Base-by-base conservation (phyloP, 768 basidiomycete genomes). In the Crassisporium funariophilum region DNA sequence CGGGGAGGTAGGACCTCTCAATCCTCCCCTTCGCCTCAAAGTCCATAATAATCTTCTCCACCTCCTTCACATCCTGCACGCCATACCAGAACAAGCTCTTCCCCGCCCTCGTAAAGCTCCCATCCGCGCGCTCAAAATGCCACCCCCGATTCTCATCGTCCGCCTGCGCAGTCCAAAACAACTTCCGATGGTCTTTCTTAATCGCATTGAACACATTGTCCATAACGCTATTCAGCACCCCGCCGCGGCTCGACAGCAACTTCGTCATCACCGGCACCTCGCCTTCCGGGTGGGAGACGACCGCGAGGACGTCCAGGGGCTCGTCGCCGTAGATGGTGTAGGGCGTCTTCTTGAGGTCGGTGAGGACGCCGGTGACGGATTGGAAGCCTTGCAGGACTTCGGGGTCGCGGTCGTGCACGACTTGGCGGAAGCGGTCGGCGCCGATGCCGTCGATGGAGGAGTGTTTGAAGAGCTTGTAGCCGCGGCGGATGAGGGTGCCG, bases 271-370 rank as follows among this genome's bases (percentile, higher is more conserved):
- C 86, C 5, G 97, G 91, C 3, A 79, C 73, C 69, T 98, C 88
- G 54, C 84, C 93, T 35, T 83, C 81, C 1, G 97, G 95, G 65
- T 92, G 91, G 4, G 91, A 86, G 27, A 99, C 92, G 50, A 99
- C 84, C 16, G 95, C 97, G 41, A 99, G 77, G 27, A 91, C 92
- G 59, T 99, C 95, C 51, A 98, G 80, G 7, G 94, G 93, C 66
- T 99, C 97, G 66, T 99, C 95, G n/a, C 93, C 95, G 65, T 98
- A 98, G 59, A 99, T 86, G 12, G 91, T 93, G 76, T 86, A 95
- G 0, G 93, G 90, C 0, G 84, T 81, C 54, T 82, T 78, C 66
- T 90, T 86, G 57, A 98, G 77, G 16, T 83, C 81, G 61, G 79
- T 83, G 60, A 99, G 79, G 25, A 95, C 86, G 36, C 89, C 90